Conservation (phyloP, 441 rosid species). For the Mallotus japonicus region DNA sequence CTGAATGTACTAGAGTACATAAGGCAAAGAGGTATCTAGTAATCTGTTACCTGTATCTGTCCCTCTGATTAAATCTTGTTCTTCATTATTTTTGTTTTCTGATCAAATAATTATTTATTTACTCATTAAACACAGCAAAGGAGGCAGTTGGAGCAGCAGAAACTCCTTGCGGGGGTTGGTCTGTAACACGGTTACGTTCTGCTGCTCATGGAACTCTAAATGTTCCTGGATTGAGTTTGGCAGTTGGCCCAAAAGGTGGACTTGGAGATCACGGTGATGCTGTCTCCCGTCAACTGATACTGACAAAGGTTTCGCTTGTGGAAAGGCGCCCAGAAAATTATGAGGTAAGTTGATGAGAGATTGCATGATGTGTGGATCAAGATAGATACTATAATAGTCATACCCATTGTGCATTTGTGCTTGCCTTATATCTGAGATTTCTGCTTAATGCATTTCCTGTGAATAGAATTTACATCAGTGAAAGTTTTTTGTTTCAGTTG, state of each 20-base stretch:
- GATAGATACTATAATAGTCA: slow-evolving; percentile 1
- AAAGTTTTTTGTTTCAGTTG: not conserved
- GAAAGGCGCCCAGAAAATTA: slow-evolving; percentile 98
- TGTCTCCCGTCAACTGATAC: slow-evolving; percentile 81
- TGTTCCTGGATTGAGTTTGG: slow-evolving; percentile 76
- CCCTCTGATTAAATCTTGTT: not conserved
- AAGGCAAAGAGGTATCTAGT: slow-evolving; percentile 68
- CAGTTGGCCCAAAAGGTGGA: slow-evolving; percentile 93
- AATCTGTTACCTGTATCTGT: slow-evolving; percentile 9
- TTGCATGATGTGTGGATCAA: slow-evolving; percentile 14
- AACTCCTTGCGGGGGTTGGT: slow-evolving; percentile 95
- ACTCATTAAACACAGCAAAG: slow-evolving; percentile 53
- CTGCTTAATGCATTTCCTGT: not conserved
- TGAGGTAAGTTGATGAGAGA: slow-evolving; percentile 78
- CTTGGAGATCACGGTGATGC: slow-evolving; percentile 98
- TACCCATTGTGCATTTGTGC: not conserved
- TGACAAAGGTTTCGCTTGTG: slow-evolving; percentile 87
- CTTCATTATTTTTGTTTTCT: slow-evolving; percentile 9
- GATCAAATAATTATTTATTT: not conserved
- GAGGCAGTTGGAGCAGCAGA: slow-evolving; percentile 95
- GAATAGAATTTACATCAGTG: not conserved
- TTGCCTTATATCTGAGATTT: slow-evolving; percentile 7
- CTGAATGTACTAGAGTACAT: slow-evolving; percentile 68
- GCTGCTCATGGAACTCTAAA: slow-evolving; percentile 95
- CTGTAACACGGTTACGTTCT: slow-evolving; percentile 90